Evolutionary conservation across 2,329 filamentous ascomycete species (phyloP), one percentile per base, ranked within the genome.

Genomic region (Emergomyces orientalis): DNA sequence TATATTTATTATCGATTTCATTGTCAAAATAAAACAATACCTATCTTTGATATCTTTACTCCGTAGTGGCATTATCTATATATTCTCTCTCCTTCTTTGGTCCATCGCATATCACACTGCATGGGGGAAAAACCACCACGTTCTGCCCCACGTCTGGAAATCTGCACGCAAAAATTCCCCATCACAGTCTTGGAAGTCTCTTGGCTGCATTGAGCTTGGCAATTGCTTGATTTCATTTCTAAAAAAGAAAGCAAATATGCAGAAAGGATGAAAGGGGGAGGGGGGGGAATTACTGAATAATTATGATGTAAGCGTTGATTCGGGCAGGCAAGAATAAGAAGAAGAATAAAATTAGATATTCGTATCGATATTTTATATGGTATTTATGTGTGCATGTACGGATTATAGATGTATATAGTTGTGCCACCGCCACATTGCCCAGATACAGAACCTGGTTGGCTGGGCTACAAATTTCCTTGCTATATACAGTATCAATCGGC

Each of bases 121-220:
- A 49, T 49, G 45, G 11, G 9, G 45, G n/a, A n/a, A 4, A 49
- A 9, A 37, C 34, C n/a, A 9, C 45, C 45, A 49, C 45, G 45
- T 49, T 49, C 11, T 5, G n/a, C 3, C 13, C 22, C 47, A 30
- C 25, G 47, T 51, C 27, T 27, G 47, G 22, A 5, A 27, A 51
- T 25, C n/a, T 25, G 27, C 3, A 54, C 5, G 25, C 27, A 54
- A 54, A 8, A 30, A 32, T 0, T 6, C 1, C 49, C 25, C 25
- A n/a, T 32, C 27, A 54, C 49, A 30, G 22, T 49, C 45, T 25
- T 27, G 25, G 47, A 54, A 11, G 7, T n/a, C 30, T 54, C 51
- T 54, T 54, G 51, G 51, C 51, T 54, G 51, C 51, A 4, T 22
- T 25, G 54, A 39, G 34, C 54, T 56, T 56, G 54, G 54, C 54